phyloP scores from a whole-genome alignment of 2,329 filamentous ascomycete species.

The Ophiocordyceps camponoti-rufipedis region DNA sequence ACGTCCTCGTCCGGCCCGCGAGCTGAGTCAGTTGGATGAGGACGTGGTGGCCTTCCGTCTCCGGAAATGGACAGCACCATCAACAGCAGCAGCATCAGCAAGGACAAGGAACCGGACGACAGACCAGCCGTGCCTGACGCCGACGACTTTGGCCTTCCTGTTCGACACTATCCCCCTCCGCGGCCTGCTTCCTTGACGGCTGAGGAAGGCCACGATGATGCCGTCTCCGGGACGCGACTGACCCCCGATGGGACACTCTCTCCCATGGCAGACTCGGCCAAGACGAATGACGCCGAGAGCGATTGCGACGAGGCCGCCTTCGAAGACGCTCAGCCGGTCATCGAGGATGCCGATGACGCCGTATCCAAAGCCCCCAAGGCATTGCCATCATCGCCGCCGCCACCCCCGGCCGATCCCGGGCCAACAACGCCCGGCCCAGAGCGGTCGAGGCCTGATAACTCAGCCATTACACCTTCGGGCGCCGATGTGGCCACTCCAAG shows the following conservation, averaged over 20 bases:
- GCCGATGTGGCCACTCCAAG: neutral
- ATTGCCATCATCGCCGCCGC: too few relatives aligned
- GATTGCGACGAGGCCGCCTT: slow-evolving; percentile 21
- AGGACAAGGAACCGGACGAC: slow-evolving; percentile 9
- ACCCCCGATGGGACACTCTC: neutral
- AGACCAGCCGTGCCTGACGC: slow-evolving; percentile 22
- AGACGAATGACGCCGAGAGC: slow-evolving; percentile 6
- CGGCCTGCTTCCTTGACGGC: slow-evolving; percentile 4
- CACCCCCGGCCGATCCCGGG: neutral
- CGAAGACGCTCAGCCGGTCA: slow-evolving; percentile 15
- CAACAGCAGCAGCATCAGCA: slow-evolving; percentile 4
- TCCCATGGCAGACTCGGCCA: neutral
- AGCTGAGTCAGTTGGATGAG: slow-evolving; percentile 8
- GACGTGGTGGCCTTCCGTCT: slow-evolving; percentile 5
- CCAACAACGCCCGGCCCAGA: slow-evolving; percentile 1
- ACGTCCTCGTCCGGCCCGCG: slow-evolving; percentile 7
- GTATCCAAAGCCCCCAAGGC: neutral
- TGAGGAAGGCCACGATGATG: neutral
- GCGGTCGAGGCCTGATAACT: neutral
- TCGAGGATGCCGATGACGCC: neutral
- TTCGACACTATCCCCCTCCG: slow-evolving; percentile 28
- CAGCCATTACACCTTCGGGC: neutral
- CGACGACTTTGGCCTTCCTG: slow-evolving; percentile 56
- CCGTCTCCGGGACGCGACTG: neutral
- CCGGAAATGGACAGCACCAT: slow-evolving; percentile 5